phyloP scores from a whole-genome alignment of 148 eudicot genomes.

The Camellia sinensis region DNA sequence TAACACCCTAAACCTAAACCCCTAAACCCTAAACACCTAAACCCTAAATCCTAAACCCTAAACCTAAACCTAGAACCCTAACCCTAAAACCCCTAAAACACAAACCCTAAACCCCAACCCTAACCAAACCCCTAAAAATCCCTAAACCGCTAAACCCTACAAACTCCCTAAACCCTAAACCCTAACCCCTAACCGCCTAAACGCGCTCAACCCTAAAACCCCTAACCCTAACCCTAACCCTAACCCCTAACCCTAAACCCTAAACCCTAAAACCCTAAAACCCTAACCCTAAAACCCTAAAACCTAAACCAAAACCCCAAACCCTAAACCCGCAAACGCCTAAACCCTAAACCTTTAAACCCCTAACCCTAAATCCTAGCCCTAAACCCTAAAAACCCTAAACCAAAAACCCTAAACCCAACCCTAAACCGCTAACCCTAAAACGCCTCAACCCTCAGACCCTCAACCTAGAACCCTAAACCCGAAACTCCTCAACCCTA shows the following conservation, averaged over 20 bases:
- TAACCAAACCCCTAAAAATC: neutral
- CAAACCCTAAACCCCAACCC: slow-evolving; percentile 10
- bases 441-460: neutral
- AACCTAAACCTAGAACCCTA: slow-evolving; percentile 8
- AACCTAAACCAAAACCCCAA: slow-evolving; percentile 10
- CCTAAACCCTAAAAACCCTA: slow-evolving; percentile 3
- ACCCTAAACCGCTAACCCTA: neutral
- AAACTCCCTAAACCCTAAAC: slow-evolving; percentile 7
- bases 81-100: slow-evolving; percentile 1
- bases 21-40: slow-evolving; percentile 16
- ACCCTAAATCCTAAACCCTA: slow-evolving; percentile 6
- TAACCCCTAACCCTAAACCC: slow-evolving; percentile 11
- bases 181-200: neutral
- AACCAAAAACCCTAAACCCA: neutral
- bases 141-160: neutral
- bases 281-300: slow-evolving; percentile 6
- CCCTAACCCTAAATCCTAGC: neutral
- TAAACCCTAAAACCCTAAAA: slow-evolving; percentile 9
- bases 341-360: slow-evolving; percentile 9
- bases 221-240: slow-evolving; percentile 7
- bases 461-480: slow-evolving; percentile 13
- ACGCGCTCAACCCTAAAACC: slow-evolving; percentile 13
- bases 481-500: neutral
- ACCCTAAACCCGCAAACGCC: slow-evolving; percentile 7
- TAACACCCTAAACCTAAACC: slow-evolving; percentile 4